Percentiles rank a stretch among this genome's conserved stretches.
Evolutionary conservation across 2,329 filamentous ascomycete genomes (phyloP).

Genomic region (Cryphonectria nitschkei): DNA sequence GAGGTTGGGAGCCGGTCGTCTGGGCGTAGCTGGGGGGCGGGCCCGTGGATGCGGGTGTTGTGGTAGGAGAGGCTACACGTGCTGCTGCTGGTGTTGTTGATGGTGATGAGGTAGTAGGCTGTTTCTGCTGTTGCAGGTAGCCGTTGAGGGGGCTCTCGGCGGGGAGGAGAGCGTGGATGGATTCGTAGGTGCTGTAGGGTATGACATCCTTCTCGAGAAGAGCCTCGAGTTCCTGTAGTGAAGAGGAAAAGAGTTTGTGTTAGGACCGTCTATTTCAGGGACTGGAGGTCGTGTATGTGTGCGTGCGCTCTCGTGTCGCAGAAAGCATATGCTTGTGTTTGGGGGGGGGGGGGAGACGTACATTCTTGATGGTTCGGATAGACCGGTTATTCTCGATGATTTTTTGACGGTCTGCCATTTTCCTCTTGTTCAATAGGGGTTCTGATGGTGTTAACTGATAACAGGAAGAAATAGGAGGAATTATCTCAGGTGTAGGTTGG

Average conservation of each 20-base stretch:
- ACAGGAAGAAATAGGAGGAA: too few relatives aligned
- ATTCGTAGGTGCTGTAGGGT: slow-evolving; percentile 72
- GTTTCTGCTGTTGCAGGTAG: slow-evolving; percentile 18
- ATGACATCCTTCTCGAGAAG: slow-evolving; percentile 84
- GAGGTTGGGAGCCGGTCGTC: slow-evolving; percentile 44
- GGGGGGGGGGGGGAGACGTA: slow-evolving; percentile 45
- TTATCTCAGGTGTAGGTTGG: not conserved
- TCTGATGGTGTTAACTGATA: not conserved
- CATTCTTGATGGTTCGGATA: slow-evolving; percentile 84
- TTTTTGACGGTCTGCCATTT: slow-evolving; percentile 53
- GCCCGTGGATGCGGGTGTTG: slow-evolving; percentile 40
- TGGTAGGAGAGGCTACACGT: slow-evolving; percentile 29
- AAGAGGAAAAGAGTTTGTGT: not conserved
- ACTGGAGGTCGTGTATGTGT: not conserved
- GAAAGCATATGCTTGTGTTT: not conserved
- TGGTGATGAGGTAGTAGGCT: slow-evolving; percentile 38
- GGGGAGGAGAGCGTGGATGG: slow-evolving; percentile 75
- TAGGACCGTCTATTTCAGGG: not conserved
- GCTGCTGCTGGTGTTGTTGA: slow-evolving; percentile 33
- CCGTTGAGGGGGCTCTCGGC: slow-evolving; percentile 64
- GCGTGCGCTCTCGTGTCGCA: not conserved
- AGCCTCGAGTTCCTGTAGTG: slow-evolving; percentile 81
- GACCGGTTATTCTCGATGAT: slow-evolving; percentile 79
- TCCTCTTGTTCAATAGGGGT: slow-evolving; percentile 2
- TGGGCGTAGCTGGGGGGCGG: slow-evolving; percentile 57